These are phyloP conservation scores for Hericium coralloides DNA, from an alignment of 768 basidiomycete species.

Conservation along the genomic window DNA sequence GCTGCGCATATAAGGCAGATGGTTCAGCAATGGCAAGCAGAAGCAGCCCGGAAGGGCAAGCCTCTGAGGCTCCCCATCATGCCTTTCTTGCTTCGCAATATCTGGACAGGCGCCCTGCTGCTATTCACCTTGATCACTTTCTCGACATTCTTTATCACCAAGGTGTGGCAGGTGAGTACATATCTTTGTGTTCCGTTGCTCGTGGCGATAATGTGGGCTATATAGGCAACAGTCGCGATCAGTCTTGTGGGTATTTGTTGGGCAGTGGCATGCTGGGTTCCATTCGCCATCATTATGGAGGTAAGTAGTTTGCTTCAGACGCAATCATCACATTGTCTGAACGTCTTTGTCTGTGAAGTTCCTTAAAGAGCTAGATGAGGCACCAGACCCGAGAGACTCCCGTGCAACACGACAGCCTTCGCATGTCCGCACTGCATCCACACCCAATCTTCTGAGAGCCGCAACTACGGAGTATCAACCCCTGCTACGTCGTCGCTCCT, in stretches of 20 bases:
- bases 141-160: conserved; percentile 81
- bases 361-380: conserved; percentile 11
- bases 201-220: neutral
- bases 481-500: conserved; percentile 51
- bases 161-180: conserved; percentile 52
- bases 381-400: neutral
- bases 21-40: conserved; percentile 77
- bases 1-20: conserved; percentile 56
- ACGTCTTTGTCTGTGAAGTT: conserved; percentile 5
- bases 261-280: conserved; percentile 98
- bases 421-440: conserved; percentile 48
- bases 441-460: conserved; percentile 29
- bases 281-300: conserved; percentile 98
- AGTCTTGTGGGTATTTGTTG: conserved; percentile 87
- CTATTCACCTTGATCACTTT: conserved; percentile 73
- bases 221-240: conserved; percentile 75
- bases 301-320: conserved; percentile 27
- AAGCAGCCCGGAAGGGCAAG: conserved; percentile 68
- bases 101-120: conserved; percentile 84
- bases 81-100: conserved; percentile 87
- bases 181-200: neutral
- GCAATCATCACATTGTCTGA: neutral
- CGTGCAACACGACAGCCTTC: conserved; percentile 27
- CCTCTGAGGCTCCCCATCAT: conserved; percentile 74
- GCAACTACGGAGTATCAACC: conserved; percentile 43